Base-by-base conservation (phyloP, 805 yeast species). In the Kodamaea restingae region DNA sequence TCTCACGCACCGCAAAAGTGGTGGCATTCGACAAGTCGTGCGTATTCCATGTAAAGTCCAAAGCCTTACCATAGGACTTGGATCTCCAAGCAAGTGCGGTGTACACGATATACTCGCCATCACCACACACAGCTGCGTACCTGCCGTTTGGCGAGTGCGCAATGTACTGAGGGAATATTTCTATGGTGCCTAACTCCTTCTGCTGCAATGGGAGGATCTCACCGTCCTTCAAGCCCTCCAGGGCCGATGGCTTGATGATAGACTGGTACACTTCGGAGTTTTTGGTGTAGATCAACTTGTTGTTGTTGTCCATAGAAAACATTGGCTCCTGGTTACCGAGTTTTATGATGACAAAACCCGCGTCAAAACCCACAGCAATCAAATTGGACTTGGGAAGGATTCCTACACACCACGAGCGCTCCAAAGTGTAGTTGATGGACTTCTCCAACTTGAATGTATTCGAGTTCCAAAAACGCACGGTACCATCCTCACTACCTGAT, bases 51-150 rank as follows among this genome's bases (percentile, higher is more conserved):
- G 80, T 95, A 60, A 95, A 88, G 56, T 88, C 97, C 40, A 80
- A 66, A 15, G 95, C 96, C 41, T 78, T 75, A 46, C 98, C 98
- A 62, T 85, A 93, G 36, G 88, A 74, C 67, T 88, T 93, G 55
- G 91, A 88, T 70, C 98, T 80, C 98, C 98, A 93, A 1, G 98
- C 98, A 54, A 93, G 75, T 1, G 98, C 91, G 2, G 98, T 90
- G 66, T 91, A 93, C 39, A 93, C 83, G 52, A 91, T 87, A 61
- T 88, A 91, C 65, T 93, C 99, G 44, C 96, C 97, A 65, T 93
- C 98, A 57, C 99, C 99, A 33, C 91, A 84, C 36, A 93, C 96
- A 18, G 98, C 84, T 28, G 90, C 97, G 60, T 85, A 93, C 63
- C 96, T 80, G 47, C 99, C 99, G 59, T 93, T 93, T 47, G 98